Evolutionary conservation across 345 rosid genomes (phyloP), one percentile per base, ranked within the genome.

Genomic region (Pelargonium nanum): DNA sequence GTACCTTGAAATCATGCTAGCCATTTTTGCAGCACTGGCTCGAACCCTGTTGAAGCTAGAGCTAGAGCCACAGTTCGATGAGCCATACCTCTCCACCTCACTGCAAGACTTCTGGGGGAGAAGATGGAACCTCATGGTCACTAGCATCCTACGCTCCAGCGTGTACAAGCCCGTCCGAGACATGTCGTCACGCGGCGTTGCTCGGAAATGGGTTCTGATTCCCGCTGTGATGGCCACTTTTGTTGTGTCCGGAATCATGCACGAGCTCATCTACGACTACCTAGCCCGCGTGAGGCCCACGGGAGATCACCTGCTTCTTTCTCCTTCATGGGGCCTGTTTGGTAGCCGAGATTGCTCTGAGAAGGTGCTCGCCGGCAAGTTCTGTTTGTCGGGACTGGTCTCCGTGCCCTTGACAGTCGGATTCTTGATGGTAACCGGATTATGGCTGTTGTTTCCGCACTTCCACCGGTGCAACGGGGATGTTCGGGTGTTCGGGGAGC

Each of bases 81-180:
- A 80, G 62, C 91, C 91, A 0, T 78, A 66, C 64, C 73, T 88
- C 15, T 65, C 89, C 0, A 77, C 96, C 0, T 86, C 96, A 0
- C 75, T 89, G 0, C 96, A 86, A 6, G 91, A 89, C 40, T 86
- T 89, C 20, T 86, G 89, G 96, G 91, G 94, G 4, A 72, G 59
- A 28, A 72, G 89, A 68, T 84, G 94, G 91, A 89, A 89, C 70
- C 66, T 89, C 24, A 74, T 68, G 80, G 91, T 84, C 61, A 26
- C 78, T 0, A 26, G 75, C 4, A 84, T 86, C 73, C 62, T 89
- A 0, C 81, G 72, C 19, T 83, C 86, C 0, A 75, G 91, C 10
- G 82, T 89, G 0, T 84, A 84, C 61, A 75, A 79, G 13, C 90
- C 91, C 0, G 59, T 22, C 19, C 63, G 72, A 0, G 7, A 65